Percentiles rank a stretch among this genome's conserved stretches.
These are phyloP conservation scores for Limnomonas spitsbergensis DNA, from an alignment of 139 green algal species.

Conservation along the genomic window DNA sequence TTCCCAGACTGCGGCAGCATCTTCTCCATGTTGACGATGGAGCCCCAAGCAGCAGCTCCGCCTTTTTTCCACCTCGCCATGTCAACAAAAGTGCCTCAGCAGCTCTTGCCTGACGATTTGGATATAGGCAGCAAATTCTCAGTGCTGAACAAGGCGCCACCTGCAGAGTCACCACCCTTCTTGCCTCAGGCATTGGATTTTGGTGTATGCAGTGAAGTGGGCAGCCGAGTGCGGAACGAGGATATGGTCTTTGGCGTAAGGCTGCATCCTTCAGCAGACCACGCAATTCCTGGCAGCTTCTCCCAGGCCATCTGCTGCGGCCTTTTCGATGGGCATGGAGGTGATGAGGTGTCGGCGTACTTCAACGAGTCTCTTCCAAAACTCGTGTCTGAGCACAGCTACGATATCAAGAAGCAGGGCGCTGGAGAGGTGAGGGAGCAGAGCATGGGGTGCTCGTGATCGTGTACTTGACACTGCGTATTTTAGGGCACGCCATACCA, in stretches of 20 bases:
- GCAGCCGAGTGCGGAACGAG: background rate
- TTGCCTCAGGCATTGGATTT: background rate
- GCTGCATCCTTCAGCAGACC: no score
- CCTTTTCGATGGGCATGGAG: slow-evolving; percentile 9
- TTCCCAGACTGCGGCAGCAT: no score
- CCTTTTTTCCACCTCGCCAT: no score
- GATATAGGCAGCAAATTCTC: no score
- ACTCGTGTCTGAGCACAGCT: background rate
- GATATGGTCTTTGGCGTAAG: background rate
- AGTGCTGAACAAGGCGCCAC: no score
- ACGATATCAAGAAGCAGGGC: background rate
- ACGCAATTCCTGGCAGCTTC: background rate
- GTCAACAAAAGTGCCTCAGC: no score
- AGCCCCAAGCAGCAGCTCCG: no score
- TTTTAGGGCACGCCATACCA: background rate
- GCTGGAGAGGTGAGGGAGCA: slow-evolving; percentile 7
- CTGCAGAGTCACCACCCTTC: slow-evolving; percentile 1
- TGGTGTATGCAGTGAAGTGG: background rate
- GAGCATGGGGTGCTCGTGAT: no score
- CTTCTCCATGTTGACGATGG: no score
- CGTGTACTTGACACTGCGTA: background rate
- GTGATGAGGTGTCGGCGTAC: background rate
- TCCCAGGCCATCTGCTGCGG: background rate
- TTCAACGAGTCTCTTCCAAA: background rate
- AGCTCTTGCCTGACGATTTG: no score